Base-by-base conservation (phyloP, 2,329 filamentous ascomycete genomes). In the Penicillium sp. region DNA sequence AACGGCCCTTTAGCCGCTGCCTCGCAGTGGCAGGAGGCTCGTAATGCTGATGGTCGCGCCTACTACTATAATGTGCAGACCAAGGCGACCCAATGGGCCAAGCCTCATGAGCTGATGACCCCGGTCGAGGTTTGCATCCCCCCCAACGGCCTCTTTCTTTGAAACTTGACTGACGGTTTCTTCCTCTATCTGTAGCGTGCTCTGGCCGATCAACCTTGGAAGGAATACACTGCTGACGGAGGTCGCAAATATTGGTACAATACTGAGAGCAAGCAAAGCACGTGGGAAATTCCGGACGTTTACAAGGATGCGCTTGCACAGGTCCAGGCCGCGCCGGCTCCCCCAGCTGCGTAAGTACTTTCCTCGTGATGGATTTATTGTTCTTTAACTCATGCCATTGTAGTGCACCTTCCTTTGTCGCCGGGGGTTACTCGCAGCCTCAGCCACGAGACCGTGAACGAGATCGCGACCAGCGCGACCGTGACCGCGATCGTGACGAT, bases 221-320 rank as follows among this genome's bases (percentile, higher is more conserved):
- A 93, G 67, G 91, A 96, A 73, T 94, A 96, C 68, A 91, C 88
- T 21, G 87, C 90, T 18, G 86, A 91, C 56, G 89, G 90, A 58
- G 94, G 93, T 40, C 86, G 87, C 64, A 90, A 93, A 69, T 99
- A 99, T 75, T 99, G 91, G 89, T 93, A 92, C 73, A 94, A 99
- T 72, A 89, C 87, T 27, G 88, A 95, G 73, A 92, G 90, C 37
- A 92, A 93, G 74, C 84, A 91, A 76, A 97, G 91, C 71, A 91
- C 89, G 26, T 99, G 94, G 94, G 88, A 92, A 66, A 92, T 96
- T 82, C 94, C 94, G 49, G 89, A 91, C 49, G 84, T 78, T 56
- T 92, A 92, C 75, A 91, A 89, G 68, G 81, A 82, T 62, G 89
- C 90, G 54, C 78, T 92, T 51, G 86, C 86, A 45, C 82, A 84